Conservation (phyloP, 2,329 filamentous ascomycete genomes). For the Phyllosticta ampelicida region DNA sequence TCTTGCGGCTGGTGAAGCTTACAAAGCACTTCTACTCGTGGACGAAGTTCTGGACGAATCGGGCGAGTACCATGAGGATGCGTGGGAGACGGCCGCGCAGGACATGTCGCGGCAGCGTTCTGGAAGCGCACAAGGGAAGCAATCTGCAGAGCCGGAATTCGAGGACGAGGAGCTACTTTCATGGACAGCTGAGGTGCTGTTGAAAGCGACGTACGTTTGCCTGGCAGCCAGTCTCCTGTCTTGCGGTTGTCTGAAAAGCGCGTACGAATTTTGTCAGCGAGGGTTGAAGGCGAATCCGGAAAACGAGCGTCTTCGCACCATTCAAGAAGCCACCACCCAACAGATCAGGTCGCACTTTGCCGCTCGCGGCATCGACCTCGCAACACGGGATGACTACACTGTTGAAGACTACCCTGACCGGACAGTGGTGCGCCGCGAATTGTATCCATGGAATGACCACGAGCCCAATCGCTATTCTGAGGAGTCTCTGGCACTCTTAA, state of each 20-base stretch:
- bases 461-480: conserved; percentile 48
- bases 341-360: conserved; percentile 18
- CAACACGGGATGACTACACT: conserved; percentile 34
- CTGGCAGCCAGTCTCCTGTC: conserved; percentile 45
- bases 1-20: conserved; percentile 79
- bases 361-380: conserved; percentile 16
- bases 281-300: conserved; percentile 46
- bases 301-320: conserved; percentile 46
- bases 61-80: conserved; percentile 71
- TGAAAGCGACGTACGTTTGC: conserved; percentile 20
- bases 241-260: conserved; percentile 57
- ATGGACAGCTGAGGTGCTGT: conserved; percentile 16
- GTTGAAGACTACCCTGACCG: conserved; percentile 53
- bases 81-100: conserved; percentile 40
- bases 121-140: background rate
- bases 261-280: conserved; percentile 53
- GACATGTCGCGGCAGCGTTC: conserved; percentile 1
- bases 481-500: conserved; percentile 55
- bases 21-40: conserved; percentile 74
- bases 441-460: conserved; percentile 53
- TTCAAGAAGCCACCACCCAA: conserved; percentile 40
- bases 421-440: conserved; percentile 55
- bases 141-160: conserved; percentile 3
- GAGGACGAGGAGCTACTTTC: conserved; percentile 12
- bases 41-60: conserved; percentile 70